Evolutionary conservation across 2,329 filamentous ascomycete genomes (phyloP).

Genomic region (Apiospora rasikravindrae): DNA sequence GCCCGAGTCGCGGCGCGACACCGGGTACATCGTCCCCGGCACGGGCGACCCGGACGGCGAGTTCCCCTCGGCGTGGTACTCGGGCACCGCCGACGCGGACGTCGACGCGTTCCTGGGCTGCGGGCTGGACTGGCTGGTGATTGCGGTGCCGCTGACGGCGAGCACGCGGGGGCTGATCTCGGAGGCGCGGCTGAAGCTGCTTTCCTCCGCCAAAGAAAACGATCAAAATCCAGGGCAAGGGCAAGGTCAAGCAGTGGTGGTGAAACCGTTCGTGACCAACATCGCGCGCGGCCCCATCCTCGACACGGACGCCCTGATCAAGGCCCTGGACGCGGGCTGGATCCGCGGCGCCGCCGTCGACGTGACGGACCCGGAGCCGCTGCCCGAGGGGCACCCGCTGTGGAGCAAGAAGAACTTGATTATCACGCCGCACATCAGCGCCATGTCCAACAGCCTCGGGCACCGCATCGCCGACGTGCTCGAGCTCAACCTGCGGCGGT

Average conservation of each 20-base stretch:
- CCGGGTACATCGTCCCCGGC: constrained; percentile 67
- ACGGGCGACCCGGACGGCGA: constrained; percentile 54
- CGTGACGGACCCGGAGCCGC: constrained; percentile 72
- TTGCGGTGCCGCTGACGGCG: constrained; percentile 47
- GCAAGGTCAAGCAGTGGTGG: neutral
- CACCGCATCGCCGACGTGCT: constrained; percentile 35
- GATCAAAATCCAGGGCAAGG: neutral
- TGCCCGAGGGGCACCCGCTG: constrained; percentile 65
- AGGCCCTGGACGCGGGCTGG: constrained; percentile 50
- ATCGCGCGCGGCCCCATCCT: constrained; percentile 60
- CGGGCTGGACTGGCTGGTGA: constrained; percentile 49
- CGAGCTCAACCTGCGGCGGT: constrained; percentile 33
- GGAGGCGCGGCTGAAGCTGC: constrained; percentile 43
- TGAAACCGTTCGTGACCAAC: constrained; percentile 59
- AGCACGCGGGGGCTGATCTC: constrained; percentile 49
- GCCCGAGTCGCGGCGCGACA: constrained; percentile 62
- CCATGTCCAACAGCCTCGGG: constrained; percentile 34
- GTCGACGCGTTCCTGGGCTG: constrained; percentile 48
- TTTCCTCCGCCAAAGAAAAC: constrained; percentile 43
- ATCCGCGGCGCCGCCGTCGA: constrained; percentile 67
- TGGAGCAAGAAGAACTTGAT: constrained; percentile 68
- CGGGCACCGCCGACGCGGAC: constrained; percentile 38
- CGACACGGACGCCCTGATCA: constrained; percentile 54
- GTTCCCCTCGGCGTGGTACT: constrained; percentile 49
- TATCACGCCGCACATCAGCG: constrained; percentile 48